Evolutionary conservation across 2,329 filamentous ascomycete species (phyloP).

Genomic region (Fusarium drepaniforme): DNA sequence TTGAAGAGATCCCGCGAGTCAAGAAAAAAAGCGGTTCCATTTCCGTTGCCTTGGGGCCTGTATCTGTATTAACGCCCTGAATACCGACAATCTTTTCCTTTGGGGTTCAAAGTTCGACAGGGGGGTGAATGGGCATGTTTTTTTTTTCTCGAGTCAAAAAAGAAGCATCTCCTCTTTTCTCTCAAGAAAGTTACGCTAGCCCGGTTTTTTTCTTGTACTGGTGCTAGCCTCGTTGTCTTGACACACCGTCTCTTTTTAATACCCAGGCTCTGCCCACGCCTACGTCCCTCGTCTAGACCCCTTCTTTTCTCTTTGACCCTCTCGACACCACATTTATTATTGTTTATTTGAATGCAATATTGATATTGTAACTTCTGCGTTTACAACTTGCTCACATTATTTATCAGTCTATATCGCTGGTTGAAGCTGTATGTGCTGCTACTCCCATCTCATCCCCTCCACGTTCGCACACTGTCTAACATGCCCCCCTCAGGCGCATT

Average conservation of each 20-base stretch:
- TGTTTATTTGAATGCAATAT: background rate
- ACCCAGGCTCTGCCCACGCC: background rate
- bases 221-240: background rate
- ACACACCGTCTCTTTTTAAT: slow-evolving; percentile 5
- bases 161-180: slow-evolving; percentile 7
- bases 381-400: too few relatives aligned
- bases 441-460: background rate
- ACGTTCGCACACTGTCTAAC: background rate
- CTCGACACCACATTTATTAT: background rate
- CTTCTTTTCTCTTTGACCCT: background rate
- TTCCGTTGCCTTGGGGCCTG: background rate
- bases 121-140: background rate
- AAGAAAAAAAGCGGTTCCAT: background rate
- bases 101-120: background rate
- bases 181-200: background rate
- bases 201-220: background rate
- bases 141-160: background rate
- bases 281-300: background rate
- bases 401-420: background rate
- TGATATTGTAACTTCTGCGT: background rate
- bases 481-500: background rate
- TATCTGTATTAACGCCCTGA: background rate
- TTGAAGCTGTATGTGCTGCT: background rate
- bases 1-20: background rate
- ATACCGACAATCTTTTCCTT: slow-evolving; percentile 6